These are phyloP conservation scores for Mrakia hoshinonis DNA, from an alignment of 768 basidiomycete species.

Conservation along the genomic window DNA sequence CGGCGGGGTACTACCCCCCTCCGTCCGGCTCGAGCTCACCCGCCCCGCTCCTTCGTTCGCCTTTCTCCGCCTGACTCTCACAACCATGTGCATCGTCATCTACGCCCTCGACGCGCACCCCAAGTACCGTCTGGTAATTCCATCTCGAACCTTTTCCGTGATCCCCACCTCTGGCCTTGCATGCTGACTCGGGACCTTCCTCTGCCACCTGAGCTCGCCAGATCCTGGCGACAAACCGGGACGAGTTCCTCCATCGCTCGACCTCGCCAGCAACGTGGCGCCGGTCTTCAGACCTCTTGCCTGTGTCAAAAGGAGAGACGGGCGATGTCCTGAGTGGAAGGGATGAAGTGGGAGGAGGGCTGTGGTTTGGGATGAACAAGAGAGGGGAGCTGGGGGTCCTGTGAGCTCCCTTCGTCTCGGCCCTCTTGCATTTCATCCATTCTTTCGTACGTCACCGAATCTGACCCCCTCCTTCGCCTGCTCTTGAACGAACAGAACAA, in stretches of 20 bases:
- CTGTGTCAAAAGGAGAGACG: neutral
- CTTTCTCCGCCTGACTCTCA: neutral
- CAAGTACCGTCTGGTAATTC: constrained; percentile 14
- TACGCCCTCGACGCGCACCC: constrained; percentile 21
- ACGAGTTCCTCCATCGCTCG: constrained; percentile 26
- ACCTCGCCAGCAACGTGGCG: constrained; percentile 5
- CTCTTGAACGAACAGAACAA: constrained; percentile 6
- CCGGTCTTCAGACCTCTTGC: neutral
- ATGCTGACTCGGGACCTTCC: neutral
- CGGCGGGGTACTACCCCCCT: neutral
- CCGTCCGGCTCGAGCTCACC: neutral
- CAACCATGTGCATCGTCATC: constrained; percentile 27
- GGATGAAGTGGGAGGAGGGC: constrained; percentile 19
- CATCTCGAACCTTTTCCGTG: neutral
- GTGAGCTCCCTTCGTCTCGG: neutral
- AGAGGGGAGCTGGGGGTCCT: constrained; percentile 19
- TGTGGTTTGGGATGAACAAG: constrained; percentile 24
- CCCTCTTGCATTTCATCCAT: neutral
- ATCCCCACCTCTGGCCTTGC: neutral
- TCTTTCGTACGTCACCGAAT: neutral
- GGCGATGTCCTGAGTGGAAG: constrained; percentile 10
- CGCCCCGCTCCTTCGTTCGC: neutral
- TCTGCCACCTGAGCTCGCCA: neutral
- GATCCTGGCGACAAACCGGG: constrained; percentile 22
- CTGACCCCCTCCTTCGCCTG: no score